Evolutionary conservation across 306 rosid genomes (phyloP), one percentile per base, ranked within the genome.

Genomic region (Prunus padus): DNA sequence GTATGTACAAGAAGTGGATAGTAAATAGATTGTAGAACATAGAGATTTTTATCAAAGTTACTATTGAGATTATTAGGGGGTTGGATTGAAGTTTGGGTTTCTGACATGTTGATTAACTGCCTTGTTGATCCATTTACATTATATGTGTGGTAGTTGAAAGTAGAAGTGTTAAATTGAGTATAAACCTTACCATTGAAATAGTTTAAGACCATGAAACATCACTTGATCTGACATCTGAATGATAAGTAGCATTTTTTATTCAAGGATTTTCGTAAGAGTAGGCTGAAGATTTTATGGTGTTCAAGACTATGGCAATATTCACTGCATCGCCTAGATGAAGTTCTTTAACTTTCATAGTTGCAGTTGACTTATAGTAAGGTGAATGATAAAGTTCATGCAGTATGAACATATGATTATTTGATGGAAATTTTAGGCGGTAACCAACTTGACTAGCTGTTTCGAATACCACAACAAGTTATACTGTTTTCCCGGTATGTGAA

Each of bases 41-140:
- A 8, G 2, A 14, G 26, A 64, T 4, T 18, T 19, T 15, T n/a
- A 1, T 64, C 20, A 0, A 30, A 8, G 16, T 6, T 30, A 30
- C 19, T 64, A 6, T 26, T 45, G 57, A 45, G 19, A 46, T 46
- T 61, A 19, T 5, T 73, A 46, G 30, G 77, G 5, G 26, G 18
- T 55, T 25, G 40, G 45, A 42, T 60, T 44, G 68, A 72, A 45
- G 46, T 50, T 45, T 69, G 3, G 20, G 20, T 73, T 60, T 60
- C 59, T 73, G 69, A 60, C 46, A 15, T 64, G 42, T 64, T 62
- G 54, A 31, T 1, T 4, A 33, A 42, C 15, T 47, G 71, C 65
- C 25, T 63, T 74, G 42, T 71, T 51, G 63, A 20, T 78, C 10
- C 73, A 4, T 71, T 9, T 63, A 8, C 67, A 31, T n/a, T 26